phyloP scores from a whole-genome alignment of 2,329 filamentous ascomycete species.

The Purpureocillium lavendulum region DNA sequence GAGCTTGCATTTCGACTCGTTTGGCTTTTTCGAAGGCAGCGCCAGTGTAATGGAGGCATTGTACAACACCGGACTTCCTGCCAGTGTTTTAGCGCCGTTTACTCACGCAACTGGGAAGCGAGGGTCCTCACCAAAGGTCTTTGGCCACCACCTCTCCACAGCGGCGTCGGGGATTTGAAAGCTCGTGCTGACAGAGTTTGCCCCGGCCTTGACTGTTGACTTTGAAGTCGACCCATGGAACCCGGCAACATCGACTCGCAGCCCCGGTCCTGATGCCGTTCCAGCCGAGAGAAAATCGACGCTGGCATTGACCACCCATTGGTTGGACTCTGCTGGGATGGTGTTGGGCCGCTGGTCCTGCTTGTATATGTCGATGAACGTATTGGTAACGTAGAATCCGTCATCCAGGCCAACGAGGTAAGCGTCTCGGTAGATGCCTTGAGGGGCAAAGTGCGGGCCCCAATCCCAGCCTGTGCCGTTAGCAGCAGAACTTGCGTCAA shows the following conservation, averaged over 20 bases:
- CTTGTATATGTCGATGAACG: conserved; percentile 49
- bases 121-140: no score
- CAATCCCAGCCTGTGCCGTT: conserved; percentile 58
- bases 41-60: no score
- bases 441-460: conserved; percentile 49
- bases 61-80: no score
- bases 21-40: no score
- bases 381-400: conserved; percentile 31
- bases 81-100: no score
- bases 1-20: conserved; percentile 43
- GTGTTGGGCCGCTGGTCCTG: conserved; percentile 48
- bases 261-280: conserved; percentile 52
- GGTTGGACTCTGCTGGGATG: conserved; percentile 43
- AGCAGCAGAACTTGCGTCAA: conserved; percentile 48
- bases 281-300: conserved; percentile 46
- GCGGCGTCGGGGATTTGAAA: no score
- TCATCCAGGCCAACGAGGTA: conserved; percentile 40
- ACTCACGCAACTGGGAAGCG: no score
- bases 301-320: conserved; percentile 52
- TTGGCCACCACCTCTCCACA: no score
- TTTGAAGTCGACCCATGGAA: no score
- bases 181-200: no score
- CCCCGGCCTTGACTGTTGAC: no score
- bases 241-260: conserved; percentile 4
- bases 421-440: conserved; percentile 51